A percentile compares a stretch with the other conserved stretches of the same genome.
phyloP scores from a whole-genome alignment of 2,329 filamentous ascomycete species.

The Diaporthe sp. region DNA sequence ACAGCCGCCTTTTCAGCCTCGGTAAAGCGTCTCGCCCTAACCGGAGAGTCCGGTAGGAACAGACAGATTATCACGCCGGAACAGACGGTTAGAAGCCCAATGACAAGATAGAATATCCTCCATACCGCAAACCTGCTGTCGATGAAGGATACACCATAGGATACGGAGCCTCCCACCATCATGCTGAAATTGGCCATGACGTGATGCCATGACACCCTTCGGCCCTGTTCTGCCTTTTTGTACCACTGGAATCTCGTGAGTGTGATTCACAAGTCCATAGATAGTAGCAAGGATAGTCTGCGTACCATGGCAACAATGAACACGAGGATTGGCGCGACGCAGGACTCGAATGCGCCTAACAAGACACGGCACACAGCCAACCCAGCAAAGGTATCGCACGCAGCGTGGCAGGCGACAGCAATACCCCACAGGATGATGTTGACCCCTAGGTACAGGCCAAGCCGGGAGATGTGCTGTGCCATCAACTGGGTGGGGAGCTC shows the following conservation, averaged over 20 bases:
- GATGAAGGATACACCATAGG: slow-evolving; percentile 34
- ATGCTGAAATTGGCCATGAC: slow-evolving; percentile 35
- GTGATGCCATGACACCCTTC: slow-evolving; percentile 32
- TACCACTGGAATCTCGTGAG: slow-evolving; percentile 43
- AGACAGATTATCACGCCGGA: slow-evolving; percentile 64
- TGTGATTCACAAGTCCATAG: background rate
- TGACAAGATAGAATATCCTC: slow-evolving; percentile 34
- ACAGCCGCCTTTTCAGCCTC: slow-evolving; percentile 66
- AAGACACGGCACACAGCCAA: slow-evolving; percentile 45
- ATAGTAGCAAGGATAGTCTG: background rate
- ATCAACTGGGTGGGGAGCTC: slow-evolving; percentile 56
- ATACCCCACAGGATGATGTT: slow-evolving; percentile 58
- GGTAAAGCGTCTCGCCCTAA: slow-evolving; percentile 71
- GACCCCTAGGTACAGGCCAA: slow-evolving; percentile 54
- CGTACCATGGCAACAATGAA: slow-evolving; percentile 44
- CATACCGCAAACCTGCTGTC: slow-evolving; percentile 9
- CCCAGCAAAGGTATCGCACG: slow-evolving; percentile 44
- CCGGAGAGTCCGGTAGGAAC: slow-evolving; percentile 69
- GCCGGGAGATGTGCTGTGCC: slow-evolving; percentile 51
- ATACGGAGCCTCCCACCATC: slow-evolving; percentile 36
- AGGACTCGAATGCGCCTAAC: slow-evolving; percentile 46
- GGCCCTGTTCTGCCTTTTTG: slow-evolving; percentile 43
- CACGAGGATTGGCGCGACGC: slow-evolving; percentile 47
- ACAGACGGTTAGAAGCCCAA: slow-evolving; percentile 44
- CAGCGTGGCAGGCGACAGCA: slow-evolving; percentile 45